Conservation (phyloP, 139 green algal genomes). For the Helicosporidium sp. region DNA sequence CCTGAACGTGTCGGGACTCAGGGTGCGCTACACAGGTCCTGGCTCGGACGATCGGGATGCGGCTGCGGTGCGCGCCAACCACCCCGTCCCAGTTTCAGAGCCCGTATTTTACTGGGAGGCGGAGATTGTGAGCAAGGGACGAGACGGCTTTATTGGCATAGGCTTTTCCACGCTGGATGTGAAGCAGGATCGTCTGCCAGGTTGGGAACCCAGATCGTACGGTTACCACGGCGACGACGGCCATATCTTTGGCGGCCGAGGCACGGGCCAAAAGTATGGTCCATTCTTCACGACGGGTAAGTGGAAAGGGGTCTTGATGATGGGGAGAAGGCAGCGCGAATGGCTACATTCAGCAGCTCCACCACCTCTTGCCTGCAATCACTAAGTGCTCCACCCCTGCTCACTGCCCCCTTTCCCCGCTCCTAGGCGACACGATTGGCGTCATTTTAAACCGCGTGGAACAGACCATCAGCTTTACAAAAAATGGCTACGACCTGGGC, state of each 20-base stretch:
- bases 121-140: slow-evolving; percentile 31
- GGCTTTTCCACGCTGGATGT: slow-evolving; percentile 44
- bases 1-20: slow-evolving; percentile 16
- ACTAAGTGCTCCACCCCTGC: background rate
- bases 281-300: slow-evolving; percentile 30
- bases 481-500: slow-evolving; percentile 43
- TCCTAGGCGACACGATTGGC: slow-evolving; percentile 35
- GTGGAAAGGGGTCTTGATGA: too few relatives aligned
- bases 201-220: slow-evolving; percentile 64
- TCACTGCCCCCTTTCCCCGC: background rate
- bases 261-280: slow-evolving; percentile 30
- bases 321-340: too few relatives aligned
- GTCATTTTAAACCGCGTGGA: slow-evolving; percentile 29
- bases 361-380: too few relatives aligned
- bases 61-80: slow-evolving; percentile 43
- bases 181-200: slow-evolving; percentile 44
- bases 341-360: too few relatives aligned
- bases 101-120: slow-evolving; percentile 68
- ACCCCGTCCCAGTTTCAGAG: slow-evolving; percentile 30
- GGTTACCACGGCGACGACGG: slow-evolving; percentile 65
- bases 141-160: slow-evolving; percentile 51
- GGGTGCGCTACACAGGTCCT: slow-evolving; percentile 33
- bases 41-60: slow-evolving; percentile 46
- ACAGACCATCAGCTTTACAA: slow-evolving; percentile 32
- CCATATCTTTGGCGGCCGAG: slow-evolving; percentile 36